Conservation (phyloP, 1,284 basidiomycete genomes). For the Fomitiporia mediterranea region DNA sequence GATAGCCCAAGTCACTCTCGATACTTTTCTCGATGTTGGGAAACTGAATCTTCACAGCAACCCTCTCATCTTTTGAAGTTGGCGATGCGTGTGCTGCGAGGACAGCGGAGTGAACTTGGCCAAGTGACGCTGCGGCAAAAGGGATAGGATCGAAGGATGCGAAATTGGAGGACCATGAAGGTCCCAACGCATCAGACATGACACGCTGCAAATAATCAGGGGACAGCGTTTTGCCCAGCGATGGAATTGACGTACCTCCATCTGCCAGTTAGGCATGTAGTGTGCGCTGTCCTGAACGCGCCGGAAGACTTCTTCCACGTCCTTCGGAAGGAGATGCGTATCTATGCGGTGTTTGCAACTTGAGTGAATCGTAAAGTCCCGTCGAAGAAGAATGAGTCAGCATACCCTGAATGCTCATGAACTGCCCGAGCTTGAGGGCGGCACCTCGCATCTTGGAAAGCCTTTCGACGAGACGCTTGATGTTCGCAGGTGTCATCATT, state of each 20-base stretch:
- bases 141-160: slow-evolving; percentile 79
- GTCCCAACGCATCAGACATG: slow-evolving; percentile 69
- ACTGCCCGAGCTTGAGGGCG: slow-evolving; percentile 95
- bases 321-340: slow-evolving; percentile 82
- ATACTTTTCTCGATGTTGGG: slow-evolving; percentile 89
- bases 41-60: slow-evolving; percentile 97
- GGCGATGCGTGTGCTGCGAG: slow-evolving; percentile 48
- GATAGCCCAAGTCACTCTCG: slow-evolving; percentile 81
- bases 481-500: slow-evolving; percentile 87
- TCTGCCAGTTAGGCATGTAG: slow-evolving; percentile 98
- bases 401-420: slow-evolving; percentile 93
- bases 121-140: slow-evolving; percentile 95
- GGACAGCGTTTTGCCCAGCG: not conserved
- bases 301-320: slow-evolving; percentile 85
- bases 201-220: slow-evolving; percentile 55
- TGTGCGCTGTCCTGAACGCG: slow-evolving; percentile 94
- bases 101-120: slow-evolving; percentile 86
- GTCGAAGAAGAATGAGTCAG: not conserved
- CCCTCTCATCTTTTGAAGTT: slow-evolving; percentile 50
- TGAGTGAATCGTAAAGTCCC: not conserved
- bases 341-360: slow-evolving; percentile 42
- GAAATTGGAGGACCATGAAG: slow-evolving; percentile 74
- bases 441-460: slow-evolving; percentile 94
- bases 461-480: slow-evolving; percentile 87
- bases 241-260: slow-evolving; percentile 60